Base-by-base conservation (phyloP, 2,329 filamentous ascomycete genomes). In the Thielaviopsis punctulata region DNA sequence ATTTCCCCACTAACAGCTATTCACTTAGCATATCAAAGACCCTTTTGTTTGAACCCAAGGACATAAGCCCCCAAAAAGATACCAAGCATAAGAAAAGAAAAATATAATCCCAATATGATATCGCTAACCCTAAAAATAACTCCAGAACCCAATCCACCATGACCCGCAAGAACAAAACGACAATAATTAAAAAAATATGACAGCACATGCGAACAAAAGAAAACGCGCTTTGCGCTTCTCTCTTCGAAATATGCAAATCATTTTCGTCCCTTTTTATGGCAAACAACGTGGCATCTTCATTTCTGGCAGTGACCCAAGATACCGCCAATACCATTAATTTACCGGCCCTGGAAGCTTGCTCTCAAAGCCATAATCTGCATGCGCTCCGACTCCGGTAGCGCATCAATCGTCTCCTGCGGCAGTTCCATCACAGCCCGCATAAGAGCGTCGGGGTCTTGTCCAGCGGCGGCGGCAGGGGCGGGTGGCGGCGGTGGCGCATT, bases 401-500 rank as follows among this genome's bases (percentile, higher is more conserved):
- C 76, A 62, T 90, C 83, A 59, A 96, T 88, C 53, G 86, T 79
- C 54, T 85, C 75, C 60, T 86, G 83, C 2, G 87, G 78, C 69
- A 95, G 79, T 51, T 76, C 77, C 69, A 95, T 73, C 47, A 95
- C 84, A 60, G 88, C 84, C 57, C 84, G 77, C 64, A 95, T 80
- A 51, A 95, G 73, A 44, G 81, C 79, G 47, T 86, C 80, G 43
- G 84, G 77, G 55, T 84, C 78, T 43, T 74, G 71, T 13, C 72
- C 67, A 12, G 63, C 59, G 1, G 63, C 62, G 8, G 68, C 64
- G 2, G 65, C 58, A 1, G 60, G 58, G 3, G 63, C 60, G 22
- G 65, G 59, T 4, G 64, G 60, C 0, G 63, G 52, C 45, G 44
- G 43, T 10, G 47, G 30, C 62, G 62, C 4, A 54, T 2, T 63